Conservation (phyloP, 768 basidiomycete species). For the Leccinum longicurvipes region DNA sequence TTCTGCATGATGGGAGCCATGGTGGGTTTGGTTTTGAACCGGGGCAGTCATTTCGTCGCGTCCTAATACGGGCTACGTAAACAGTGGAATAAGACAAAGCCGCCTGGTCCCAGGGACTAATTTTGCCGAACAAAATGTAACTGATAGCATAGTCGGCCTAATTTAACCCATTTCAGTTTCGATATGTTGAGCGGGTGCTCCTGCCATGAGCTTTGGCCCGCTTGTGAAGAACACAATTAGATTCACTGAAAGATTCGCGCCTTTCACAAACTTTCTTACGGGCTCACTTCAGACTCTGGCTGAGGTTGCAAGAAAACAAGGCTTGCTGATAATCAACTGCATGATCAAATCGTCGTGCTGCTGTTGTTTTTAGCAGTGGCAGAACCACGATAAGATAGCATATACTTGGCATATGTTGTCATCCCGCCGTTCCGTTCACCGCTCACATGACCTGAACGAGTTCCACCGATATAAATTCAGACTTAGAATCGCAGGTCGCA, state of each 20-base stretch:
- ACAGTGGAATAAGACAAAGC: background rate
- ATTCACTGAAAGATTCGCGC: background rate
- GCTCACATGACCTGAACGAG: slow-evolving; percentile 3
- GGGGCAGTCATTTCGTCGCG: background rate
- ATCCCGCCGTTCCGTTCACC: background rate
- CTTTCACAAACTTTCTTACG: background rate
- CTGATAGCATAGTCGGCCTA: background rate
- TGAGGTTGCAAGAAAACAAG: background rate
- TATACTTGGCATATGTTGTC: background rate
- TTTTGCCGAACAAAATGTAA: background rate
- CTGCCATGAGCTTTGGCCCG: background rate
- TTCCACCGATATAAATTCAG: slow-evolving; percentile 2
- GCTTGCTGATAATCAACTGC: background rate
- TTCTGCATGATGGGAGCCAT: background rate
- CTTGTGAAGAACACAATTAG: background rate
- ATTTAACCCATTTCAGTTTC: background rate
- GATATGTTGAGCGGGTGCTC: background rate
- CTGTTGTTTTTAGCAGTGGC: background rate
- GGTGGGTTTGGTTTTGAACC: background rate
- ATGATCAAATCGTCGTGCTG: background rate
- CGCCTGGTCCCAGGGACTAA: background rate
- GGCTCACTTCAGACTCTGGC: background rate
- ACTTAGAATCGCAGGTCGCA: background rate
- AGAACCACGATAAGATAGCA: slow-evolving; percentile 6
- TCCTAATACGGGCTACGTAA: background rate